phyloP scores from a whole-genome alignment of 371 early-diverging fungal species.

The Thermomucor indicae-seudaticae region DNA sequence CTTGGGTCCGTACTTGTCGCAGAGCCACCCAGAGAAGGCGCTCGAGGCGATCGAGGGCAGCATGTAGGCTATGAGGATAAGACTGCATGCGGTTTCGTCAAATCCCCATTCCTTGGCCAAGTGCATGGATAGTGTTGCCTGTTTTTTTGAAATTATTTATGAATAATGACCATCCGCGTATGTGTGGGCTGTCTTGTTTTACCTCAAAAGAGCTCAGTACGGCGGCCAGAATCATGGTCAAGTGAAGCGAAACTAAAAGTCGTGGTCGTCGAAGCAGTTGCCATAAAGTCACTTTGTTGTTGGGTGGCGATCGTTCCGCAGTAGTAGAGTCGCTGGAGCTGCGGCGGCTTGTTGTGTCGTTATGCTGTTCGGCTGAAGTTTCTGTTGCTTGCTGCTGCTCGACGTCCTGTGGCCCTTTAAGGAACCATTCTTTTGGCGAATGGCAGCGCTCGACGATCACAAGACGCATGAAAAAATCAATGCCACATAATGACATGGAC shows the following conservation, averaged over 20 bases:
- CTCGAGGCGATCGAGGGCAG: slow-evolving; percentile 42
- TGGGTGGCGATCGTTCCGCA: background rate
- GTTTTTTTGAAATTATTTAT: too few species aligned
- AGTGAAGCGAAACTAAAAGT: slow-evolving; percentile 24
- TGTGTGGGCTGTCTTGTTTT: background rate
- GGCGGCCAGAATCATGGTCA: slow-evolving; percentile 29
- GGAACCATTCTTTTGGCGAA: slow-evolving; percentile 40
- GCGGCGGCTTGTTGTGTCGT: slow-evolving; percentile 1
- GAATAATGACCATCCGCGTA: too few species aligned
- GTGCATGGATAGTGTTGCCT: slow-evolving; percentile 57
- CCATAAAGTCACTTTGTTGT: slow-evolving; percentile 13
- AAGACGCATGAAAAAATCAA: slow-evolving; percentile 56
- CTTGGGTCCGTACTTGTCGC: slow-evolving; percentile 37
- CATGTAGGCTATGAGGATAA: slow-evolving; percentile 56
- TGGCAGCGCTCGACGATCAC: slow-evolving; percentile 47
- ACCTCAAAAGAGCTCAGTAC: slow-evolving; percentile 45
- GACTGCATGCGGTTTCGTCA: slow-evolving; percentile 51
- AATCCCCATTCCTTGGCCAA: slow-evolving; percentile 50
- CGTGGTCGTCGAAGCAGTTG: slow-evolving; percentile 25
- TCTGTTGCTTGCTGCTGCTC: background rate
- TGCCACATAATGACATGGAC: slow-evolving; percentile 53
- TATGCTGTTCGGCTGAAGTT: too few species aligned
- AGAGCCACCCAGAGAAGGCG: slow-evolving; percentile 40
- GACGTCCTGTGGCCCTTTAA: slow-evolving; percentile 1
- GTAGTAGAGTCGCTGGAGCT: background rate